Evolutionary conservation across 352 stramenopile genomes (phyloP), one percentile per base, ranked within the genome.

Genomic region (Globisporangium cystogenes): DNA sequence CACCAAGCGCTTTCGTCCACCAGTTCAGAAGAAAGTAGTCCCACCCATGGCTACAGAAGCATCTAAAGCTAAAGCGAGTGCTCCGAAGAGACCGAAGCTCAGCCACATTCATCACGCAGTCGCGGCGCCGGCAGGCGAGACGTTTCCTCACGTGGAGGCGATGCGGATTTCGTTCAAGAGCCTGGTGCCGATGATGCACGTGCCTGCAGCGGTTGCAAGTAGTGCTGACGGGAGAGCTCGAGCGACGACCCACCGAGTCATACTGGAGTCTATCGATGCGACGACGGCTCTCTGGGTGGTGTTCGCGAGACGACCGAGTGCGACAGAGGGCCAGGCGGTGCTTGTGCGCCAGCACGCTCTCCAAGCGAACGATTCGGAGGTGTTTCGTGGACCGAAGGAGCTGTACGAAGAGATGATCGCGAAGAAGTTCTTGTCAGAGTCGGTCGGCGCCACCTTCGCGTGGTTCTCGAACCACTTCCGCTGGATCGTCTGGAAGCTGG

Each of bases 401-500:
- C 55, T 87, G 1, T 82, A 80, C 31, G 36, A 48, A 10, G 44
- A 73, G 43, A 74, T 87, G 45, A 64, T 46, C 46, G 35, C 43
- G 23, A 53, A 49, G 12, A 55, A 55, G 18, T 60, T 68, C 26
- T 60, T 87, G 48, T 41, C 64, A 1, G 48, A 56, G 26, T 57
- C 55, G 6, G 67, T 48, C 18, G 68, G 62, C 5, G 76, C 74
- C 23, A 80, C 76, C 14, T 64, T 65, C 26, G 50, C 48, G 24
- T 90, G 79, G 79, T 90, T 90, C 59, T 39, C 67, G 12, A 90
- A 87, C 58, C 79, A 90, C n/a, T 90, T 70, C 59, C 64, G 79
- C 1, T 90, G 79, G 79, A 60, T 87, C 39, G 68, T 90, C 21
- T 86, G 76, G 74, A 90, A 90, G 48, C 65, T 86, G 27, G 72